phyloP scores from a whole-genome alignment of 257 asterid genomes.

The Petunia secreta region DNA sequence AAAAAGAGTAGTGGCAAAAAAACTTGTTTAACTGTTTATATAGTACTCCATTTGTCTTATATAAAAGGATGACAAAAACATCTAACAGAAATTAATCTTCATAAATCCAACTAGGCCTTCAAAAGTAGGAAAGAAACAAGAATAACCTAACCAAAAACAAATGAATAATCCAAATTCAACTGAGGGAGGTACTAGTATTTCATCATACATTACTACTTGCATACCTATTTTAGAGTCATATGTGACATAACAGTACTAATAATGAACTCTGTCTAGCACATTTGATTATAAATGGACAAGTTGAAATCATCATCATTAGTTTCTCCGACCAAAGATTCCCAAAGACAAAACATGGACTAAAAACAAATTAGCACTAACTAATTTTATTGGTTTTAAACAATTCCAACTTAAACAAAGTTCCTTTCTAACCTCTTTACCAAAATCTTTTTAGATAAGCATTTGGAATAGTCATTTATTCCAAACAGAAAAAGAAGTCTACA shows the following conservation, averaged over 20 bases:
- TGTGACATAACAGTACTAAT: not conserved
- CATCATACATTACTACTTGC: not conserved
- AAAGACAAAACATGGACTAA: not conserved
- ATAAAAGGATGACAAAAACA: no score
- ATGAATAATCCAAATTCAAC: no score
- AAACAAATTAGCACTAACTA: conserved; percentile 3
- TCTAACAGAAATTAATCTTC: no score
- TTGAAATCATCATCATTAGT: conserved; percentile 19
- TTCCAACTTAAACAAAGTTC: not conserved
- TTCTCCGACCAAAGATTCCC: conserved; percentile 22
- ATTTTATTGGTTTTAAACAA: not conserved
- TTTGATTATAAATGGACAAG: conserved; percentile 4
- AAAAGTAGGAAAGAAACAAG: no score
- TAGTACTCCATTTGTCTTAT: no score
- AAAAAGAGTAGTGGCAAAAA: no score
- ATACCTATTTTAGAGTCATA: not conserved
- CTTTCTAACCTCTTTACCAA: not conserved
- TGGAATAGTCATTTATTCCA: conserved; percentile 22
- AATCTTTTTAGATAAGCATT: not conserved
- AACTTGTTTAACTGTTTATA: no score
- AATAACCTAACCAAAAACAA: no score
- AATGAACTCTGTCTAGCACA: not conserved
- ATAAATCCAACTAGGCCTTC: no score
- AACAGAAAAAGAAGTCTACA: conserved; percentile 38
- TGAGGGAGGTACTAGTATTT: not conserved